Evolutionary conservation across 345 rosid species (phyloP), one percentile per base, ranked within the genome.

Genomic region (Luvunga scandens): DNA sequence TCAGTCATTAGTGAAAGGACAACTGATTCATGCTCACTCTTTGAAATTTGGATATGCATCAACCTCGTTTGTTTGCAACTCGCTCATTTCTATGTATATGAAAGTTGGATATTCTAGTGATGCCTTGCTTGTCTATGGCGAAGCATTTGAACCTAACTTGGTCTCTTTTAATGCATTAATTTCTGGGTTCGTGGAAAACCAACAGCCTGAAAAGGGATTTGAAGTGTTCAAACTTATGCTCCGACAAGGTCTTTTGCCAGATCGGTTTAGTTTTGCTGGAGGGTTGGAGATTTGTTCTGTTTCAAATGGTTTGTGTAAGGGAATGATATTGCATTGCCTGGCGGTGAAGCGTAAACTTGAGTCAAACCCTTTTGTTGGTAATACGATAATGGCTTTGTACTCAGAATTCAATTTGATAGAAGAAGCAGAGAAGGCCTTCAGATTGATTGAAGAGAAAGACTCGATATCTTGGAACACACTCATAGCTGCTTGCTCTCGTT

Each of bases 51-150:
- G 92, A 9, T 84, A 71, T 66, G 85, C 76, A 2, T 70, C 72
- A 22, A 25, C 82, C 16, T 85, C 86, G 36, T 91, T 89, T 75
- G 95, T 88, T 70, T 83, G 82, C 53, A 91, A 89, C 73, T 86
- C 93, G 2, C 90, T 89, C 24, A 84, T 88, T 22, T 78, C 91
- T 6, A 69, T 91, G 91, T 91, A 91, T 67, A 87, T 91, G 89
- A 88, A 85, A 83, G 81, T 88, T 22, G 85, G 86, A 14, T 75
- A 21, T 64, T 79, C 79, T 59, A 61, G n/a, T 36, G 90, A 88
- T 75, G 93, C 93, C 7, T 72, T 82, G 31, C 64, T 57, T 30
- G 85, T 83, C 7, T 76, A 75, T 73, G 60, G 53, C 5, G 84
- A 48, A 70, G 72, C 75, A 22, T 50, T 36, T 19, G 82, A 83